Base-by-base conservation (phyloP, 2,329 filamentous ascomycete species). In the Penicillium thymicola region DNA sequence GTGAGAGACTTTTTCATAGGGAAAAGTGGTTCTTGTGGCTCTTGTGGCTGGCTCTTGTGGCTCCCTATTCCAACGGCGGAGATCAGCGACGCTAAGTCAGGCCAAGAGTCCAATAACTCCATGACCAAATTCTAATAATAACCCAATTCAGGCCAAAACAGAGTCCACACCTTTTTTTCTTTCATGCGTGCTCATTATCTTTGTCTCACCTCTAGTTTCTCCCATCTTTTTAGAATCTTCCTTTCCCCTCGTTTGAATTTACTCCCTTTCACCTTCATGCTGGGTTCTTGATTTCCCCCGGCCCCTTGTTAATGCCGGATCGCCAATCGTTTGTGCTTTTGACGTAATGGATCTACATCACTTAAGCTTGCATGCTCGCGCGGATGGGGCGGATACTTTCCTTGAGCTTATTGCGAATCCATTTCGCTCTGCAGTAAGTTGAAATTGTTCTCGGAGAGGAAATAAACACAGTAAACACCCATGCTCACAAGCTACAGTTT, bases 321-420 rank as follows among this genome's bases (percentile, higher is more conserved):
- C 43, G 45, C 54, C 58, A 58, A 37, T 61, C 59, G 57, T 58
- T 65, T 60, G 59, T 49, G 14, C 36, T 65, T 60, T 61, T 53
- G 55, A 45, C 62, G 65, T 53, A 36, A 72, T 72, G 70, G 61
- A 68, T 64, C 49, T 53, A 59, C 55, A 47, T 41, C 49, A 46
- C 57, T 59, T 58, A 58, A 59, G 56, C 58, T 62, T 70, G 34
- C 57, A 60, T 60, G 58, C 58, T 51, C 68, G 70, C 50, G 61
- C 65, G 21, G 63, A 67, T 6, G 65, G 65, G 43, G 59, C 67
- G 16, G 74, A 78, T 38, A 65, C 76, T 57, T 76, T 79, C 51
- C 67, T 80, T 51, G 56, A 72, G 21, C 68, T 80, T 42, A 74
- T 80, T 30, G 68, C 75, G 52, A 70, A 79, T 60, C 77, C 78